Conservation (phyloP, 1,284 basidiomycete species). For the Fomes fomentarius region DNA sequence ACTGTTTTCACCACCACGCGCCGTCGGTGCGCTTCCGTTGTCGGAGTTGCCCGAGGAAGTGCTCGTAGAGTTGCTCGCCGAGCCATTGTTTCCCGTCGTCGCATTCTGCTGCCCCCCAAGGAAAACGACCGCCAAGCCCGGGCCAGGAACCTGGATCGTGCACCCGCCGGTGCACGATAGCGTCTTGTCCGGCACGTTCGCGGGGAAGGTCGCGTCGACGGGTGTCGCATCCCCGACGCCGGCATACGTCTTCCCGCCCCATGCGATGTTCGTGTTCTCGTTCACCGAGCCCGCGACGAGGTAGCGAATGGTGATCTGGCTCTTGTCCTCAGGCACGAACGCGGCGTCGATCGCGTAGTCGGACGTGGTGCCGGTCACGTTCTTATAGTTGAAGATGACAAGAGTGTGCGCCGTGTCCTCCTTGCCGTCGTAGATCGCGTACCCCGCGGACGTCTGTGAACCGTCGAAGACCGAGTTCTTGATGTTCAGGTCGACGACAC, state of each 20-base stretch:
- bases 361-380: slow-evolving; percentile 35
- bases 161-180: slow-evolving; percentile 42
- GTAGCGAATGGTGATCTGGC: slow-evolving; percentile 44
- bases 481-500: slow-evolving; percentile 56
- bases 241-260: slow-evolving; percentile 51
- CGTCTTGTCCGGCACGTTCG: slow-evolving; percentile 25
- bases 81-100: slow-evolving; percentile 3
- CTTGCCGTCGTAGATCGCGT: slow-evolving; percentile 58
- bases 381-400: slow-evolving; percentile 65
- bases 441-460: slow-evolving; percentile 48
- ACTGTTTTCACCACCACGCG: no score
- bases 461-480: slow-evolving; percentile 42
- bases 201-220: slow-evolving; percentile 32
- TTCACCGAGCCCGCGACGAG: slow-evolving; percentile 46
- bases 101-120: slow-evolving; percentile 12
- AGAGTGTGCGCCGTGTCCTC: slow-evolving; percentile 44
- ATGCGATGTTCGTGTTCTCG: slow-evolving; percentile 61
- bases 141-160: slow-evolving; percentile 44
- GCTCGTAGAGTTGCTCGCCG: slow-evolving; percentile 2
- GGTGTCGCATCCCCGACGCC: slow-evolving; percentile 39
- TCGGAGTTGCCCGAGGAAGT: neutral
- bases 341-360: slow-evolving; percentile 40
- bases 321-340: slow-evolving; percentile 20
- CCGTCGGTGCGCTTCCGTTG: neutral
- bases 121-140: slow-evolving; percentile 50